Evolutionary conservation across 2,329 filamentous ascomycete genomes (phyloP).

Genomic region (Colletotrichum limetticola): DNA sequence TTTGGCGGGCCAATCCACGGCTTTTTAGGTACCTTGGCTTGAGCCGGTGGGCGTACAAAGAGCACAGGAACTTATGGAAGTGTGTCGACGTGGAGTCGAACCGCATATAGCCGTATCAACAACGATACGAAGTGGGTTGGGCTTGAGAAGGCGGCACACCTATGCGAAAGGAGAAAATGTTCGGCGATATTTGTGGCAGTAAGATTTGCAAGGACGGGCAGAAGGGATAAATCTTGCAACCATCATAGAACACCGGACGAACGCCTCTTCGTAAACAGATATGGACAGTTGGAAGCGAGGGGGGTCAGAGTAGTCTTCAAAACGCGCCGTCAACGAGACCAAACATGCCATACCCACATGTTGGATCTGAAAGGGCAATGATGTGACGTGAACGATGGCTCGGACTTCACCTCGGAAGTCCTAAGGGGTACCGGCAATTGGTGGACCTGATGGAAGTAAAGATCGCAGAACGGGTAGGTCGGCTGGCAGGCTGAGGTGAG

Average conservation of each 20-base stretch:
- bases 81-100: not conserved
- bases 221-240: not conserved
- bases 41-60: not conserved
- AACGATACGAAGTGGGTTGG: not conserved
- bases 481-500: constrained; percentile 15
- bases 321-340: not conserved
- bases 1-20: not conserved
- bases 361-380: not conserved
- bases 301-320: not conserved
- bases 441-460: not conserved
- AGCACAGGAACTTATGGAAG: not conserved
- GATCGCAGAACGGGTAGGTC: not conserved
- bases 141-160: not conserved
- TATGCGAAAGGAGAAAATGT: not conserved
- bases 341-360: not conserved
- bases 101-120: not conserved
- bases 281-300: not conserved
- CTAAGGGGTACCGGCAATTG: not conserved
- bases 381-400: not conserved
- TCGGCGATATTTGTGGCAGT: not conserved
- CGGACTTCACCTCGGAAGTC: constrained; percentile 28
- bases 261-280: not conserved
- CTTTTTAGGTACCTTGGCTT: not conserved
- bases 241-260: constrained; percentile 8
- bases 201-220: not conserved